Base-by-base conservation (phyloP, 352 stramenopile genomes). In the Phytopythium helicoides region DNA sequence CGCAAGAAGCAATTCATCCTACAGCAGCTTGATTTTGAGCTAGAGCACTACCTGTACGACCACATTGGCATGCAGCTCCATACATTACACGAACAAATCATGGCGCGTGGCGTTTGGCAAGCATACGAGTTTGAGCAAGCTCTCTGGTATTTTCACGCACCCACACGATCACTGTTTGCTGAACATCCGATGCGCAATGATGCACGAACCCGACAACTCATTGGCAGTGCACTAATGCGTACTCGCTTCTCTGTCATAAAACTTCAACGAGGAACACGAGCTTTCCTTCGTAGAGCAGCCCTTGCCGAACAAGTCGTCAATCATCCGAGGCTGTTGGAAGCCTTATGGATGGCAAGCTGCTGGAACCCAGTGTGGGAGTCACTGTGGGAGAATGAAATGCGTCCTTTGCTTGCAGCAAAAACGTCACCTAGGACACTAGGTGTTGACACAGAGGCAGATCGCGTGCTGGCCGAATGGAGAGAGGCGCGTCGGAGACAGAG, bases 101-200 rank as follows among this genome's bases (percentile, higher is more conserved):
- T 89, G 76, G 60, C 54, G 1, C 59, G 53, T 9, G 71, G 59
- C 11, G 60, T 83, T 37, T 89, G 78, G 75, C 78, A 89, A 22
- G 72, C 70, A 31, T 89, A 73, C 50, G 75, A 85, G 50, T 87
- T 82, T 52, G 69, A 60, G 3, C 76, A 82, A 49, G 66, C 56
- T n/a, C 42, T 86, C 0, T 89, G 73, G 76, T 89, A 81, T 31
- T 86, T 81, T 37, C 64, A 89, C 54, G 63, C 71, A 6, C 44
- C 64, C 0, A 68, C 62, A 0, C 38, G 39, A 15, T 36, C 56
- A 15, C 47, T 89, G 42, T 74, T 60, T 11, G 78, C 78, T 0
- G 68, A 86, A 26, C 78, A 89, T 60, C 78, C 78, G 12, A 72
- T 87, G 51, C 78, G 76, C 18, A 76, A 53, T 21, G 72, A 73